These are phyloP conservation scores for Monosporozyma yasuniensis DNA, from an alignment of 805 yeast species.

Conservation along the genomic window DNA sequence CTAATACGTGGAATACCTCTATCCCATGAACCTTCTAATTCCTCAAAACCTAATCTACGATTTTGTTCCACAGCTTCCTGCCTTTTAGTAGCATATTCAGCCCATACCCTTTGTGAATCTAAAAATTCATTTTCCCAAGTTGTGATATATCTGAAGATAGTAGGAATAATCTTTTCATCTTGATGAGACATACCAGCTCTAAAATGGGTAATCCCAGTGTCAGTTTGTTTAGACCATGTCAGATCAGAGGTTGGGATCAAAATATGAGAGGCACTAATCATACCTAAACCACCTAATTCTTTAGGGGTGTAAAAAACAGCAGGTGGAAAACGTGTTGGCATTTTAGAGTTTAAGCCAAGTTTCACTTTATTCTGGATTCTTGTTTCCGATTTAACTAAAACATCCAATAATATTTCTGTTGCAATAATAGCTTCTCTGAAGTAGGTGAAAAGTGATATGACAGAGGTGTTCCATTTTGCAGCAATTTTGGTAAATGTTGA, in stretches of 20 bases:
- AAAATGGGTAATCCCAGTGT: slow-evolving; percentile 89
- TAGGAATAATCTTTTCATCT: slow-evolving; percentile 78
- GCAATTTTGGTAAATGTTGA: slow-evolving; percentile 92
- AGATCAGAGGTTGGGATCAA: slow-evolving; percentile 89
- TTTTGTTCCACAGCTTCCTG: slow-evolving; percentile 80
- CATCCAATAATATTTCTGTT: slow-evolving; percentile 68
- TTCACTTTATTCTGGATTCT: slow-evolving; percentile 90
- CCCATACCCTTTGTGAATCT: slow-evolving; percentile 96
- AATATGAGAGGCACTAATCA: slow-evolving; percentile 95
- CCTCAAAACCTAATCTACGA: slow-evolving; percentile 83
- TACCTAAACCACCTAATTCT: slow-evolving; percentile 94
- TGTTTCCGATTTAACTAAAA: slow-evolving; percentile 84
- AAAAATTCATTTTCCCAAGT: slow-evolving; percentile 95
- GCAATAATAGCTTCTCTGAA: slow-evolving; percentile 88
- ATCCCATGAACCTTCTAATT: slow-evolving; percentile 91
- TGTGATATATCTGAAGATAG: slow-evolving; percentile 83
- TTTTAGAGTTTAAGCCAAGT: slow-evolving; percentile 89
- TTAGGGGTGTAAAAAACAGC: slow-evolving; percentile 97
- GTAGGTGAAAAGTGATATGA: slow-evolving; percentile 78
- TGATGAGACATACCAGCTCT: slow-evolving; percentile 85
- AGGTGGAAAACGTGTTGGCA: slow-evolving; percentile 98
- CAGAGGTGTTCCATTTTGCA: slow-evolving; percentile 90
- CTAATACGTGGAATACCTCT: slow-evolving; percentile 94
- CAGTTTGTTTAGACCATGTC: slow-evolving; percentile 87
- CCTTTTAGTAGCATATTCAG: slow-evolving; percentile 86